Conservation (phyloP, 352 stramenopile species). For the Phytophthora pini region DNA sequence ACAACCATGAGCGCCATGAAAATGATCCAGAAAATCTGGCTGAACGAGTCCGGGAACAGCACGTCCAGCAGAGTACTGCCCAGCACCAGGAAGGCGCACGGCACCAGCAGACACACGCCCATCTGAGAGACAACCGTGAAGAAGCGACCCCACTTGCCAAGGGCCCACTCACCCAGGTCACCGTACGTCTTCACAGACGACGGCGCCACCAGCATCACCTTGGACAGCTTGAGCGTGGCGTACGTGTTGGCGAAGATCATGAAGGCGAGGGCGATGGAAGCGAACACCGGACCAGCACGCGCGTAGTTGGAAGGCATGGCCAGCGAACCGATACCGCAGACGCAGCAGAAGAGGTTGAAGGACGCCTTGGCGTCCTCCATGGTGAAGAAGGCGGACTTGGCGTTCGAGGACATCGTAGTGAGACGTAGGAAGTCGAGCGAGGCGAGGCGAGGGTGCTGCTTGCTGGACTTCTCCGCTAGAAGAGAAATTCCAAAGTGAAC, state of each 20-base stretch:
- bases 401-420: neutral
- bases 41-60: too few relatives aligned
- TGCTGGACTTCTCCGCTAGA: slow-evolving; percentile 27
- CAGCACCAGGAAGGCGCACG: too few relatives aligned
- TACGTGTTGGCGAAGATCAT: slow-evolving; percentile 65
- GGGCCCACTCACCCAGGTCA: too few relatives aligned
- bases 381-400: neutral
- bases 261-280: slow-evolving; percentile 41
- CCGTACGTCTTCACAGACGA: slow-evolving; percentile 41
- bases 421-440: slow-evolving; percentile 20
- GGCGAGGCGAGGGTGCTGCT: slow-evolving; percentile 1
- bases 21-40: too few relatives aligned
- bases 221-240: slow-evolving; percentile 48
- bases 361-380: too few relatives aligned
- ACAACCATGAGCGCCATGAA: too few relatives aligned
- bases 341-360: too few relatives aligned
- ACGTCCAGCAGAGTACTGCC: too few relatives aligned
- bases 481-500: slow-evolving; percentile 39
- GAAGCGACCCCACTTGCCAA: too few relatives aligned
- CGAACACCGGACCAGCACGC: neutral
- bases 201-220: slow-evolving; percentile 51
- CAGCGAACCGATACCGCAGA: too few relatives aligned
- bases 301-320: neutral
- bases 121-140: too few relatives aligned
- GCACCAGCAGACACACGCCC: too few relatives aligned